Percentiles rank a stretch among this genome's conserved stretches.
phyloP scores from a whole-genome alignment of 305 asterid species.

The Withania somnifera region DNA sequence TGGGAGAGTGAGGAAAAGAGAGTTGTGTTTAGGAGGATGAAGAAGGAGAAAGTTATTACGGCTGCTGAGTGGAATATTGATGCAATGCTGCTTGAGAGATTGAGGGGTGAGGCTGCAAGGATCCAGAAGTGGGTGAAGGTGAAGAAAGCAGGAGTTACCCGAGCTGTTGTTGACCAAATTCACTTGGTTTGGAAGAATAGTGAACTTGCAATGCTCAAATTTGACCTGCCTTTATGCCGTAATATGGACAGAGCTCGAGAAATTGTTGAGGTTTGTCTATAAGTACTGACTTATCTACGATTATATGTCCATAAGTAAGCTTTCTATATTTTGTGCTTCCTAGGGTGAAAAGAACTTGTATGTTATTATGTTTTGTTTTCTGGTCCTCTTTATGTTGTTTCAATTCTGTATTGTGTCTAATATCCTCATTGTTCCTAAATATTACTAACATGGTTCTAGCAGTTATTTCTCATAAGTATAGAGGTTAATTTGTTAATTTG shows the following conservation, averaged over 20 bases:
- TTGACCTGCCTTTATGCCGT: constrained; percentile 74
- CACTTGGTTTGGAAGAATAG: constrained; percentile 46
- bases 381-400: background rate
- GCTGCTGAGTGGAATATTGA: constrained; percentile 59
- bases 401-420: background rate
- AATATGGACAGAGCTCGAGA: constrained; percentile 84
- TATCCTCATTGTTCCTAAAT: background rate
- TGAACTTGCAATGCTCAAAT: constrained; percentile 83
- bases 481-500: background rate
- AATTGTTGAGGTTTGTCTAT: constrained; percentile 57
- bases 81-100: constrained; percentile 46
- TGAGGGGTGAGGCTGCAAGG: constrained; percentile 55
- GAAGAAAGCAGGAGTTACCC: constrained; percentile 86
- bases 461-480: background rate
- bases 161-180: constrained; percentile 62
- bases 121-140: constrained; percentile 80
- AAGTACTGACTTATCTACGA: background rate
- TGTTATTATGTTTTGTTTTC: background rate
- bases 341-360: background rate
- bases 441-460: background rate
- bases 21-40: constrained; percentile 27
- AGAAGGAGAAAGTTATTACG: constrained; percentile 33
- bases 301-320: background rate
- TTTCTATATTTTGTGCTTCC: background rate
- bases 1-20: constrained; percentile 68